Conservation (phyloP, 2,329 filamentous ascomycete genomes). For the Sordariomycetes sp. region DNA sequence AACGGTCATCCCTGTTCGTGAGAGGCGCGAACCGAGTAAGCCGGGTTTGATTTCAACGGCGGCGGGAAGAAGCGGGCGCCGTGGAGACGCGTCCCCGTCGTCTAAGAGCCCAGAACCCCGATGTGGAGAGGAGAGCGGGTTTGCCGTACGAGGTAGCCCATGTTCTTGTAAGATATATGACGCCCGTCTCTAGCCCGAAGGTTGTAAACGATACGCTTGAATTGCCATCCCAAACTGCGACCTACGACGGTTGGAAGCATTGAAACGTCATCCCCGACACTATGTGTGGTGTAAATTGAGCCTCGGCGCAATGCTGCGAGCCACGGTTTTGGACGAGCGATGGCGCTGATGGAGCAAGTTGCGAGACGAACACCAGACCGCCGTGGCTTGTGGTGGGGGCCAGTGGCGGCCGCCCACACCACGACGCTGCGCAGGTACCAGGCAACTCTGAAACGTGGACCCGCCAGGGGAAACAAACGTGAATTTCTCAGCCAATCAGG, state of each 20-base stretch:
- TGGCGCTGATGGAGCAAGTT: no score
- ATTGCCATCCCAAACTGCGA: no score
- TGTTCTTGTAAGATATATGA: no score
- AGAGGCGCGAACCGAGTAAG: background rate
- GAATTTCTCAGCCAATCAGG: background rate
- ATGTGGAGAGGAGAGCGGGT: background rate
- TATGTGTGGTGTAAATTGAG: no score
- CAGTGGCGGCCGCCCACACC: background rate
- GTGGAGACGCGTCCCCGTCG: no score
- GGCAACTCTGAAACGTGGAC: constrained; percentile 1
- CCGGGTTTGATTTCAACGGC: background rate
- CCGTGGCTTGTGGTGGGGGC: background rate
- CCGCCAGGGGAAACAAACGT: constrained; percentile 2
- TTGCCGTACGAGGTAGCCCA: no score
- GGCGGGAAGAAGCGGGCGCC: background rate
- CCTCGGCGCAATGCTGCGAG: no score
- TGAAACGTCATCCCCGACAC: no score
- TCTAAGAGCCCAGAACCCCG: background rate
- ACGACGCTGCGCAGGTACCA: background rate
- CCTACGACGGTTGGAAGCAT: no score
- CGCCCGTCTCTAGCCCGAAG: no score
- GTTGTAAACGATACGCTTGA: no score
- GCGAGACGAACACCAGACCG: background rate
- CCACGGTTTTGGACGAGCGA: no score
- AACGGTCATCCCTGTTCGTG: background rate